Conservation (phyloP, 192 early-diverging fungal species). For the Chytriomyces sp. region DNA sequence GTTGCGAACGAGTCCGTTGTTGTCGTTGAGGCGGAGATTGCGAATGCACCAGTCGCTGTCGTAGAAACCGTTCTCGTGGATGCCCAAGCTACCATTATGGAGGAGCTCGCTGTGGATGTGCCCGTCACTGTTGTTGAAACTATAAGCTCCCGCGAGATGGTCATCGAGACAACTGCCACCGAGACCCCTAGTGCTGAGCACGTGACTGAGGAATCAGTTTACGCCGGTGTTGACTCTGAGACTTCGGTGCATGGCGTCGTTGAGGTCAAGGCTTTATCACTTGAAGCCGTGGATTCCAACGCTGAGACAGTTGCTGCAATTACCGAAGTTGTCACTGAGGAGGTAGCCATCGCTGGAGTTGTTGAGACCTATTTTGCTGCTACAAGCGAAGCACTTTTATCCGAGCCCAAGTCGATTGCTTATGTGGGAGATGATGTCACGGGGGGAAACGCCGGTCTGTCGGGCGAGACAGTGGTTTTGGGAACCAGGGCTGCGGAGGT, state of each 20-base stretch:
- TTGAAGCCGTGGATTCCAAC: background rate
- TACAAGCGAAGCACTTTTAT: too few species aligned
- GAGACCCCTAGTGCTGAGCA: too few species aligned
- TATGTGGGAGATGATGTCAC: background rate
- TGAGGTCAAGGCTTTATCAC: background rate
- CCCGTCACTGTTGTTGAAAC: background rate
- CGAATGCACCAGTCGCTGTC: too few species aligned
- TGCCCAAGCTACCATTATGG: too few species aligned
- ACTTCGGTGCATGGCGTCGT: background rate
- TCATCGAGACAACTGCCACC: too few species aligned
- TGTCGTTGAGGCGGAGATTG: too few species aligned
- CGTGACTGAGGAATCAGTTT: too few species aligned
- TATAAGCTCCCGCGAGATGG: background rate
- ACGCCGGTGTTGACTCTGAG: background rate
- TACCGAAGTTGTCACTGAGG: background rate
- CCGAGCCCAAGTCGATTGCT: background rate
- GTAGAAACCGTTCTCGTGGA: too few species aligned
- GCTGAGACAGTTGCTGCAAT: background rate
- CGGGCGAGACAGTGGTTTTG: background rate
- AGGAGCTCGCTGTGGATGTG: too few species aligned
- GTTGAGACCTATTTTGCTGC: background rate
- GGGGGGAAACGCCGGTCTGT: background rate
- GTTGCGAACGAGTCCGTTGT: too few species aligned
- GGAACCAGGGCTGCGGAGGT: background rate
- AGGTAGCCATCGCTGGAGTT: background rate